Evolutionary conservation across 208 protist genomes (phyloP).

Genomic region (Zelonia costaricensis): DNA sequence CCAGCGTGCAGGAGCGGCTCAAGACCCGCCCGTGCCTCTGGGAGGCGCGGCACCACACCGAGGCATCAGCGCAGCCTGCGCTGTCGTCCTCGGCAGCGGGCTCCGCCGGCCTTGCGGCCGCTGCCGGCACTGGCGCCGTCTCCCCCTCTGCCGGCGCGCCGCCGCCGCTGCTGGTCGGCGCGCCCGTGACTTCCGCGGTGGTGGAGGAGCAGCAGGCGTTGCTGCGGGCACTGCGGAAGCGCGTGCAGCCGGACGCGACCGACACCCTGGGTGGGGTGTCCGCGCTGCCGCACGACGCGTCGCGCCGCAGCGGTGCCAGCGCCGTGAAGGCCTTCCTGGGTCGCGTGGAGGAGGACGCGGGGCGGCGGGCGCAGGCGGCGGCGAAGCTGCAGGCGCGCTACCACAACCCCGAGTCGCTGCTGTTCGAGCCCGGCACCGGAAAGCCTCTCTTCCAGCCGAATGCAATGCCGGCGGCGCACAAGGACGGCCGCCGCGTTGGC

Average conservation of each 20-base stretch:
- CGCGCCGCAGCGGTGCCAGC: conserved; percentile 3
- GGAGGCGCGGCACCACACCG: conserved; percentile 14
- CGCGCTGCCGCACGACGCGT: neutral
- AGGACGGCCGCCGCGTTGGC: conserved; percentile 43
- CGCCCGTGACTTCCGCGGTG: conserved; percentile 27
- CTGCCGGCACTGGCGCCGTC: too few species aligned
- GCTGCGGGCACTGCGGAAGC: conserved; percentile 19
- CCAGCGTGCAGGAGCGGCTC: conserved; percentile 23
- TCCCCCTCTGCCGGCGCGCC: too few species aligned
- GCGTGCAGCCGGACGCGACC: neutral
- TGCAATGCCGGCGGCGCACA: conserved; percentile 51
- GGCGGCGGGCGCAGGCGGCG: conserved; percentile 34
- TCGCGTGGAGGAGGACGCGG: conserved; percentile 39
- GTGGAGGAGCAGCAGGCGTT: conserved; percentile 26
- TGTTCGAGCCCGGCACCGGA: conserved; percentile 42
- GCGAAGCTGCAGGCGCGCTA: conserved; percentile 30
- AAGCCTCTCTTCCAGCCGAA: conserved; percentile 68
- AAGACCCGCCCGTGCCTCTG: conserved; percentile 30
- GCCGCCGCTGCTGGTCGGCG: neutral
- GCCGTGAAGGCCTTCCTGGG: conserved; percentile 29
- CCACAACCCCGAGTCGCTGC: conserved; percentile 28
- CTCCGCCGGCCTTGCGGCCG: neutral
- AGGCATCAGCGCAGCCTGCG: neutral
- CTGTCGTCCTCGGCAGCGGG: neutral
- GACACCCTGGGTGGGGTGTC: neutral